Percentiles rank a stretch among this genome's conserved stretches.
Evolutionary conservation across 1,284 basidiomycete species (phyloP).

Genomic region (Malassezia cuniculi): DNA sequence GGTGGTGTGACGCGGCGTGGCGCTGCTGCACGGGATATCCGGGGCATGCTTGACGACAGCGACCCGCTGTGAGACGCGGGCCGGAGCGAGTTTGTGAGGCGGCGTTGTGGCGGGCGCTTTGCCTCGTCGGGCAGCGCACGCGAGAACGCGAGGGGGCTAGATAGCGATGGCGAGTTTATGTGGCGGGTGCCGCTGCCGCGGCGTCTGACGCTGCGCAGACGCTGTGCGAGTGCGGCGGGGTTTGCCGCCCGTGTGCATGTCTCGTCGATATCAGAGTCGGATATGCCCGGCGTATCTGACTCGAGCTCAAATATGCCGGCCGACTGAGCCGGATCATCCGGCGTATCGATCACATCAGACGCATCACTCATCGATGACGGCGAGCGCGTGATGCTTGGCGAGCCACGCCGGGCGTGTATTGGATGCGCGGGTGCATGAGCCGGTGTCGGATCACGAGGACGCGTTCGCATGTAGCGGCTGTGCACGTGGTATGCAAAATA

Average conservation of each 20-base stretch:
- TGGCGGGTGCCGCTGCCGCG: too few relatives aligned
- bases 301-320: conserved; percentile 12
- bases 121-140: conserved; percentile 31
- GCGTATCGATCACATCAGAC: neutral
- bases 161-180: conserved; percentile 34
- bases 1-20: conserved; percentile 1
- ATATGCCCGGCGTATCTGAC: conserved; percentile 2
- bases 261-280: conserved; percentile 10
- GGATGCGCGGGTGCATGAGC: too few relatives aligned
- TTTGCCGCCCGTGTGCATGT: neutral
- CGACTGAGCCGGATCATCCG: neutral
- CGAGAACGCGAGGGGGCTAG: conserved; percentile 38
- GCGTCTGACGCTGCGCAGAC: neutral
- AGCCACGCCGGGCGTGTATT: too few relatives aligned
- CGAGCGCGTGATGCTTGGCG: too few relatives aligned
- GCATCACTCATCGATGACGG: neutral
- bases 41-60: too few relatives aligned
- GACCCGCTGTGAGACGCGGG: neutral
- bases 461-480: too few relatives aligned
- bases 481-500: too few relatives aligned
- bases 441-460: too few relatives aligned
- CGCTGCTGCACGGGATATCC: too few relatives aligned
- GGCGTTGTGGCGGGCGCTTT: neutral
- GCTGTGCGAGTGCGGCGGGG: neutral
- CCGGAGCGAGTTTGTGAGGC: neutral